These are phyloP conservation scores for Chlorella sp. DNA, from an alignment of 139 green algal genomes.

Conservation along the genomic window DNA sequence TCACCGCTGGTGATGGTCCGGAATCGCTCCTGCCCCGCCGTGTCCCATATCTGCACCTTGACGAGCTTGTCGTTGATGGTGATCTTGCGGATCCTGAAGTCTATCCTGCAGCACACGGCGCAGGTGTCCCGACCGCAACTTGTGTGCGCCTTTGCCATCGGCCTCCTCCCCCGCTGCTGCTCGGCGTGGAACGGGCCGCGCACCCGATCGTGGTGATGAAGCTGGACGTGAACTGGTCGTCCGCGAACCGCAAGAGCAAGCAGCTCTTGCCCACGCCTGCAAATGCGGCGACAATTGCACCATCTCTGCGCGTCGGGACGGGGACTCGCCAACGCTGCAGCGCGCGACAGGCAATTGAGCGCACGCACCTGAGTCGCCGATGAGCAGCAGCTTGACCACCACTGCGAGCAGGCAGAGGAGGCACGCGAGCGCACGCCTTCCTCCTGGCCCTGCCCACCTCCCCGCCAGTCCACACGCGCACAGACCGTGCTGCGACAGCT, in stretches of 20 bases:
- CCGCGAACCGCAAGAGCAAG: slow-evolving; percentile 90
- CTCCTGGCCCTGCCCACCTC: no score
- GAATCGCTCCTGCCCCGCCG: slow-evolving; percentile 96
- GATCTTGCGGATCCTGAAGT: slow-evolving; percentile 99
- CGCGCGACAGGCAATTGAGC: neutral
- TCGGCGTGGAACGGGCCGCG: slow-evolving; percentile 8
- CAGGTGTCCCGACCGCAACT: neutral
- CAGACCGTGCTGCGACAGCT: neutral
- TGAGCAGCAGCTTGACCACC: slow-evolving; percentile 94
- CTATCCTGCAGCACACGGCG: slow-evolving; percentile 63
- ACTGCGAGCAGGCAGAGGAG: neutral
- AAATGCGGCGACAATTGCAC: neutral
- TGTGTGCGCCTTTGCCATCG: no score
- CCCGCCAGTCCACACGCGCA: neutral
- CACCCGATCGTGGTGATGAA: slow-evolving; percentile 99
- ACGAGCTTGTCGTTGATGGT: slow-evolving; percentile 88
- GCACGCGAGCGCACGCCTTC: neutral
- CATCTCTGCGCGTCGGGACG: neutral
- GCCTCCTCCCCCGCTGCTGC: neutral
- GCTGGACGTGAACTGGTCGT: slow-evolving; percentile 92
- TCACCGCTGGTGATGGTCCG: slow-evolving; percentile 92
- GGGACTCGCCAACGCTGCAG: neutral
- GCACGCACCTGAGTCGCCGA: slow-evolving; percentile 87
- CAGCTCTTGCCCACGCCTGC: slow-evolving; percentile 96
- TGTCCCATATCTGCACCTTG: slow-evolving; percentile 99